A percentile compares a stretch with the other conserved stretches of the same genome.
Evolutionary conservation across 2,329 filamentous ascomycete species (phyloP).

Genomic region (Diaporthe batatas): DNA sequence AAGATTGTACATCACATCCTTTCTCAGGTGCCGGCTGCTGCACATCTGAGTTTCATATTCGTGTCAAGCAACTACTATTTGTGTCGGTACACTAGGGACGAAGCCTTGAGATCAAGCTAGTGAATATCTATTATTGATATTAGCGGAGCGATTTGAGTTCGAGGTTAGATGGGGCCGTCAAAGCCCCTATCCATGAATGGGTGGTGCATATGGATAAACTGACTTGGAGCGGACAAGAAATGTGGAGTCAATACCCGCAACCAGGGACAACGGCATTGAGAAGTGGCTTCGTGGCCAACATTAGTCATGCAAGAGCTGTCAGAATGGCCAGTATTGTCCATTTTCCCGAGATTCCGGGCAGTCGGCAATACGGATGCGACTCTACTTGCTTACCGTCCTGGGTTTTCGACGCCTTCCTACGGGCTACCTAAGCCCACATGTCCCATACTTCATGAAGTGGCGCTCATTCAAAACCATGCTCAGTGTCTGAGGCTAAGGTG

Average conservation of each 20-base stretch:
- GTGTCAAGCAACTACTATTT: too few species aligned
- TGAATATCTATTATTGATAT: too few species aligned
- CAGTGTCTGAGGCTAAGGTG: neutral
- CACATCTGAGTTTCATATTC: too few species aligned
- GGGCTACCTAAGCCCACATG: neutral
- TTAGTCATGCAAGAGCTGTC: neutral
- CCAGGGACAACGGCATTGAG: neutral
- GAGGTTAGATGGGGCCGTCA: too few species aligned
- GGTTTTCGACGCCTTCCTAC: neutral
- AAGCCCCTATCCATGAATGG: too few species aligned
- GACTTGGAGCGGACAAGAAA: neutral
- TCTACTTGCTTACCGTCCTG: neutral
- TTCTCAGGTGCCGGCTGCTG: too few species aligned
- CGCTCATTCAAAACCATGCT: neutral
- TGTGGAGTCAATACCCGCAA: neutral
- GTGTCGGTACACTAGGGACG: too few species aligned
- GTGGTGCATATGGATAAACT: too few species aligned
- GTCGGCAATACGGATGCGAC: neutral
- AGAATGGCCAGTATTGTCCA: neutral
- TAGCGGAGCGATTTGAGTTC: too few species aligned
- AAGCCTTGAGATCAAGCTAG: too few species aligned
- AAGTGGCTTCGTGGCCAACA: neutral
- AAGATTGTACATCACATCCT: too few species aligned
- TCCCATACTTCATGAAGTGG: neutral
- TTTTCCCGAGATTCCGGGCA: conserved; percentile 4